A percentile compares a stretch with the other conserved stretches of the same genome.
Evolutionary conservation across 2,329 filamentous ascomycete species (phyloP).

Genomic region (Calonectria pseudoturangicola): DNA sequence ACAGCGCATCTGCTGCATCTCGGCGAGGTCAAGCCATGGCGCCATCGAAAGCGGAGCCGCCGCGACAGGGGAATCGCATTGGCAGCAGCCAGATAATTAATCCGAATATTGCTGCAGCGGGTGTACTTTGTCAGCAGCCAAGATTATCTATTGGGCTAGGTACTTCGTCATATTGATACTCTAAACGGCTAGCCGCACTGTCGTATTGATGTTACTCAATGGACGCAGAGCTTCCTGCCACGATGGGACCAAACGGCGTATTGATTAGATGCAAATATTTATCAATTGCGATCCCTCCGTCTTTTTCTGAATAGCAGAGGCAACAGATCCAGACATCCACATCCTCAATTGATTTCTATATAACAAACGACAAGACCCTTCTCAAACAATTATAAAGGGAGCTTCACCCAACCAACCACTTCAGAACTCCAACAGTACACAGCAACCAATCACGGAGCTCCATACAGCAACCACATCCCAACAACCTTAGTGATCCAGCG

Average conservation of each 20-base stretch:
- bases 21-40: not conserved
- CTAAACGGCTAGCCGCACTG: not conserved
- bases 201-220: not conserved
- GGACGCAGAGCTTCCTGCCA: not conserved
- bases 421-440: not conserved
- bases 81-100: conserved; percentile 11
- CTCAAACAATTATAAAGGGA: not conserved
- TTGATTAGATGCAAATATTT: conserved; percentile 10
- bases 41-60: conserved; percentile 9
- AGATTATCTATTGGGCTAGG: not conserved
- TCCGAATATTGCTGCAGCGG: not conserved
- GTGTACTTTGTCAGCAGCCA: conserved; percentile 19
- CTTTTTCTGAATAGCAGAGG: not conserved
- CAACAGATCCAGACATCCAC: not conserved
- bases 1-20: not conserved
- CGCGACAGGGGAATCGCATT: not conserved
- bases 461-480: not conserved
- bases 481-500: not conserved
- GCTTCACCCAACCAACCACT: not conserved
- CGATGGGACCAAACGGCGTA: not conserved
- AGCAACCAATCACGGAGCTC: not conserved
- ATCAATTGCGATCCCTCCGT: not conserved
- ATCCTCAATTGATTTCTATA: not conserved
- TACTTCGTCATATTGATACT: conserved; percentile 21
- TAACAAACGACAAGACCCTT: not conserved